Base-by-base conservation (phyloP, 1,284 basidiomycete genomes). In the Heterobasidion occidentale region DNA sequence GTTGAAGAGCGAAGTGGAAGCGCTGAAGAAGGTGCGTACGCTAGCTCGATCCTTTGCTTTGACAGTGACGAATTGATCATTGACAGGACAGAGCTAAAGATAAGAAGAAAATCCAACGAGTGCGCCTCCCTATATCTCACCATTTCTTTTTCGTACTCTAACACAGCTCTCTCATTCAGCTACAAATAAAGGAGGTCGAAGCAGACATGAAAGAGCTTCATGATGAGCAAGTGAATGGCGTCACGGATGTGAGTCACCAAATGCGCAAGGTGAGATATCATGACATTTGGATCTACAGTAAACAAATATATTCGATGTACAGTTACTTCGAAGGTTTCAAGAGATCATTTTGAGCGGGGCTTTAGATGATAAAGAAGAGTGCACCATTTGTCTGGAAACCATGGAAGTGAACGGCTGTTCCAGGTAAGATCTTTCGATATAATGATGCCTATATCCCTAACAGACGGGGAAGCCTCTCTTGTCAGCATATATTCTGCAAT, bases 241-340 rank as follows among this genome's bases (percentile, higher is more conserved):
- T 65, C 1, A 68, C 62, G 2, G 74, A 77, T 56, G 56, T 68
- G 15, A 62, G 64, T 1, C 55, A 72, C 58, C 61, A 66, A n/a
- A 76, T 77, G 74, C 68, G 71, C 54, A 77, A 76, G 65, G 77
- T 48, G 62, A 58, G 7, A 47, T 51, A 56, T 12, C 14, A 11
- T 14, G 12, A n/a, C 15, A 47, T 11, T 36, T 34, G 35, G 12
- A 34, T 51, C 33, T 3, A 17, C 11, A 48, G 19, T 17, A 19
- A 46, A 19, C 38, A 36, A 45, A 51, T 7, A n/a, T 53, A 48
- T 46, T 59, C 27, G 51, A 48, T 17, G 45, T 14, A 6, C 52
- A 81, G 79, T 68, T 80, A 36, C 64, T 81, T 51, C 71, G 74
- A 34, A 60, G 59, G 14, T 74, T 79, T 59, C 66, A 70, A 27